Percentiles rank a stretch among this genome's conserved stretches.
phyloP scores from a whole-genome alignment of 176 grass and related monocot genomes.

The Aegilops bicornis region DNA sequence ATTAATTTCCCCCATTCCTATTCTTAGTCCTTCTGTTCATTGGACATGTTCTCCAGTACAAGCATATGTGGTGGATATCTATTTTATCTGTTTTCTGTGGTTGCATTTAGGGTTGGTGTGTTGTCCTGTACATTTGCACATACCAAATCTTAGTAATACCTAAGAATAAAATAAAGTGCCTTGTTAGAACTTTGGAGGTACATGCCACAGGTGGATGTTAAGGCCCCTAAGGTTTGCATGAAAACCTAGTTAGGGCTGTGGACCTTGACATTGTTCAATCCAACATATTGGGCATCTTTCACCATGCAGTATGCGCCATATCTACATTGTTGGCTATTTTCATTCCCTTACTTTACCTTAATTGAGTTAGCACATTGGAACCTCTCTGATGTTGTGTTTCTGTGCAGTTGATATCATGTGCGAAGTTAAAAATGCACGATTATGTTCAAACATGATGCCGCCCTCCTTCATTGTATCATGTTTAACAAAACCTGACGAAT shows the following conservation, averaged over 20 bases:
- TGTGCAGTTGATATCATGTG: neutral
- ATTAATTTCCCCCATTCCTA: neutral
- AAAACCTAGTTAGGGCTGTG: neutral
- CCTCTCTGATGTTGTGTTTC: neutral
- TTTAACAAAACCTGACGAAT: slow-evolving; percentile 1
- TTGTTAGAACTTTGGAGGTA: slow-evolving; percentile 1
- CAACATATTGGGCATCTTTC: neutral
- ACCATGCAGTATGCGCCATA: neutral
- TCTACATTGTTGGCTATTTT: neutral
- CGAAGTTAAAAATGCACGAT: neutral
- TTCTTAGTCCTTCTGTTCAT: neutral
- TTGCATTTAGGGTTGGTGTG: slow-evolving; percentile 9
- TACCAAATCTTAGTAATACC: neutral
- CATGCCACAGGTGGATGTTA: neutral
- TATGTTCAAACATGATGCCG: slow-evolving; percentile 16
- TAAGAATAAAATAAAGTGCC: neutral
- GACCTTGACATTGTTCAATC: neutral
- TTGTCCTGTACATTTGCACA: neutral
- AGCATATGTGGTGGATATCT: neutral
- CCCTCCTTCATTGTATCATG: neutral
- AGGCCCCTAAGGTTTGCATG: neutral
- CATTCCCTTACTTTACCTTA: slow-evolving; percentile 13
- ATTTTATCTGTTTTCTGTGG: slow-evolving; percentile 14
- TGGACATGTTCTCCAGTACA: neutral
- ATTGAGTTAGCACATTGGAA: slow-evolving; percentile 5